Percentiles rank a stretch among this genome's conserved stretches.
phyloP scores from a whole-genome alignment of 2,329 filamentous ascomycete species.

The Rhytidhysteron rufulum region DNA sequence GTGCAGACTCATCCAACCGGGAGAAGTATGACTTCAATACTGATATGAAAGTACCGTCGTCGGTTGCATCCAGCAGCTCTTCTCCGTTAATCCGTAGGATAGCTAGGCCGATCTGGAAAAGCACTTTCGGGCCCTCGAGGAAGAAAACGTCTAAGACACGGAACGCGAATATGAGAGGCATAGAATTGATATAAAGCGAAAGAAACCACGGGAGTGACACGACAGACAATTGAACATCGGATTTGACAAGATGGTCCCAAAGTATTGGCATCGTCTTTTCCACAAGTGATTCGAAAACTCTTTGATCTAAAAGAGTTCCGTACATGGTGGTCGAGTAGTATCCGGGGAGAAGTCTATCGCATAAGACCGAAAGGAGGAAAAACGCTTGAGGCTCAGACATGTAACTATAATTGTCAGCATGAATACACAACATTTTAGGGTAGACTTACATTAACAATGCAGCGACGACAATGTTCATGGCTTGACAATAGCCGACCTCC shows the following conservation, averaged over 20 bases:
- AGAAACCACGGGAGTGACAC: slow-evolving; percentile 98
- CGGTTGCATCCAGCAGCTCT: slow-evolving; percentile 84
- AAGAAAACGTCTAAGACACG: slow-evolving; percentile 97
- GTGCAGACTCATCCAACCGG: slow-evolving; percentile 88
- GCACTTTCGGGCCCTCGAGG: slow-evolving; percentile 91
- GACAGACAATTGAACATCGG: slow-evolving; percentile 93
- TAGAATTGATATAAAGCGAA: slow-evolving; percentile 97
- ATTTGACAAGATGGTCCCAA: slow-evolving; percentile 97
- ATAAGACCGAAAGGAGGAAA: slow-evolving; percentile 85
- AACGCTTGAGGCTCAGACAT: slow-evolving; percentile 97
- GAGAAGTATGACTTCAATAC: slow-evolving; percentile 94
- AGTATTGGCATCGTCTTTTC: slow-evolving; percentile 98
- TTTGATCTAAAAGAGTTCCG: slow-evolving; percentile 91
- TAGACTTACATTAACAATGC: slow-evolving; percentile 76
- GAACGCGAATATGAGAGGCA: slow-evolving; percentile 97
- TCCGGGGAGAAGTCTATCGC: slow-evolving; percentile 86
- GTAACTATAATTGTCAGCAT: slow-evolving; percentile 55
- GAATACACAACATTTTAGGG: too few species aligned
- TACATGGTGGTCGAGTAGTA: slow-evolving; percentile 99
- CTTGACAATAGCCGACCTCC: slow-evolving; percentile 96
- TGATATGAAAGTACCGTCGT: slow-evolving; percentile 95
- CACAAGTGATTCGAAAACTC: slow-evolving; percentile 96
- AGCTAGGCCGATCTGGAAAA: slow-evolving; percentile 96
- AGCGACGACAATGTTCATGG: slow-evolving; percentile 99
- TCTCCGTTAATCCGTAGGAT: slow-evolving; percentile 97